A percentile compares a stretch with the other conserved stretches of the same genome.
Conservation (phyloP, 768 basidiomycete species). For the Suillus hirtellus region DNA sequence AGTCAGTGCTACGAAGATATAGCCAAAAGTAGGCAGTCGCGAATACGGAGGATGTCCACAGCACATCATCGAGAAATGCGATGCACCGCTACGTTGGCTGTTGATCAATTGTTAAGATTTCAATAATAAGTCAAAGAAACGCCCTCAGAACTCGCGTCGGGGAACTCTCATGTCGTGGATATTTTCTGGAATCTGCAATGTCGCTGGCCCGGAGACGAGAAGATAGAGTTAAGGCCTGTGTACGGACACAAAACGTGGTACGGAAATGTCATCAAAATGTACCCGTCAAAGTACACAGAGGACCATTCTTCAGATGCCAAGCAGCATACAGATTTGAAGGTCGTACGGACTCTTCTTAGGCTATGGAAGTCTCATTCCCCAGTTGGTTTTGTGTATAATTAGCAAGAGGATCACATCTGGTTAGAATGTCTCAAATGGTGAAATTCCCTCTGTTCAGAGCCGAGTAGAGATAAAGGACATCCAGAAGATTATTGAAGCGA, state of each 20-base stretch:
- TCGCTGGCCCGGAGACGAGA: too few species aligned
- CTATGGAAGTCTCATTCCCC: background rate
- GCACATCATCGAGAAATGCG: background rate
- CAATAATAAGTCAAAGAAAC: background rate
- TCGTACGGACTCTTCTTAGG: background rate
- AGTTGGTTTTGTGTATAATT: background rate
- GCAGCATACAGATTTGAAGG: background rate
- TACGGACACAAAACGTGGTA: background rate
- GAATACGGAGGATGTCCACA: background rate
- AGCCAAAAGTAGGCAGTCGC: background rate
- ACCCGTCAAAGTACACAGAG: background rate
- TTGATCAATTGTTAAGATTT: background rate
- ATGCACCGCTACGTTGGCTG: background rate
- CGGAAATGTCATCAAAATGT: background rate
- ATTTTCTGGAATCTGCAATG: background rate
- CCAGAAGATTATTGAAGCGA: background rate
- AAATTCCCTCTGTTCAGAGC: background rate
- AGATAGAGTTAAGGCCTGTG: background rate
- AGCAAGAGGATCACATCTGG: background rate
- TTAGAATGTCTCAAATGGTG: background rate
- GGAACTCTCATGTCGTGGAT: background rate
- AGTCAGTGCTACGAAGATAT: conserved; percentile 26
- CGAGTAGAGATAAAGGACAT: background rate
- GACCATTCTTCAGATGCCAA: background rate
- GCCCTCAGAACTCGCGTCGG: background rate